phyloP scores from a whole-genome alignment of 805 yeast genomes.

The Candida gorgasii region DNA sequence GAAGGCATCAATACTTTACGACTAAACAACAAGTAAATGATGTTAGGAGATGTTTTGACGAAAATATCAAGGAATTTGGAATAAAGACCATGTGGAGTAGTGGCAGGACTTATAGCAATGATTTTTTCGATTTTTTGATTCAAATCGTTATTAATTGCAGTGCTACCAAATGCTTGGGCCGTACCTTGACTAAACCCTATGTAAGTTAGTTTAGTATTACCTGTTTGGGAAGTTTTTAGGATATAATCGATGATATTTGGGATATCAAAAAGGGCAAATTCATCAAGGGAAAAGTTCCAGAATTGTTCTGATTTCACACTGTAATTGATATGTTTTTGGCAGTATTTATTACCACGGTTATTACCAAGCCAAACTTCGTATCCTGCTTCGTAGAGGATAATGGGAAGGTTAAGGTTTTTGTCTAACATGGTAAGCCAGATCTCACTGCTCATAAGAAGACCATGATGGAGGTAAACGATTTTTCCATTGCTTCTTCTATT shows the following conservation, averaged over 20 bases:
- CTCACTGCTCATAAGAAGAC: slow-evolving; percentile 86
- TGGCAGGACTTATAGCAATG: slow-evolving; percentile 90
- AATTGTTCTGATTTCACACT: slow-evolving; percentile 48
- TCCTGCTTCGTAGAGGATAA: slow-evolving; percentile 73
- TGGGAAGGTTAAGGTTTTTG: slow-evolving; percentile 56
- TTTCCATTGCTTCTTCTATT: too few species aligned
- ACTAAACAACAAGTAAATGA: slow-evolving; percentile 74
- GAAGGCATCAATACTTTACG: slow-evolving; percentile 71
- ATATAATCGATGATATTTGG: slow-evolving; percentile 82
- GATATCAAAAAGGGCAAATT: slow-evolving; percentile 86
- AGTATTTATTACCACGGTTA: slow-evolving; percentile 69
- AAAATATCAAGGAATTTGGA: slow-evolving; percentile 75
- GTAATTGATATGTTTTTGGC: slow-evolving; percentile 62
- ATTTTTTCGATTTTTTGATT: slow-evolving; percentile 57
- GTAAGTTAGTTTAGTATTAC: slow-evolving; percentile 50
- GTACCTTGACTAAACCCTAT: slow-evolving; percentile 94
- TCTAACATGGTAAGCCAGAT: slow-evolving; percentile 58
- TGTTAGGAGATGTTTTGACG: slow-evolving; percentile 71
- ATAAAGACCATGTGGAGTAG: slow-evolving; percentile 84
- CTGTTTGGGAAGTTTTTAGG: slow-evolving; percentile 44
- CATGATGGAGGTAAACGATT: slow-evolving; percentile 87
- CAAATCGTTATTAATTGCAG: slow-evolving; percentile 63
- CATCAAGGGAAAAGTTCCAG: slow-evolving; percentile 92
- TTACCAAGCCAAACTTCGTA: slow-evolving; percentile 92
- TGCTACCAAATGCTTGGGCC: slow-evolving; percentile 87